phyloP scores from a whole-genome alignment of 345 rosid species.

The Clausena lansium region DNA sequence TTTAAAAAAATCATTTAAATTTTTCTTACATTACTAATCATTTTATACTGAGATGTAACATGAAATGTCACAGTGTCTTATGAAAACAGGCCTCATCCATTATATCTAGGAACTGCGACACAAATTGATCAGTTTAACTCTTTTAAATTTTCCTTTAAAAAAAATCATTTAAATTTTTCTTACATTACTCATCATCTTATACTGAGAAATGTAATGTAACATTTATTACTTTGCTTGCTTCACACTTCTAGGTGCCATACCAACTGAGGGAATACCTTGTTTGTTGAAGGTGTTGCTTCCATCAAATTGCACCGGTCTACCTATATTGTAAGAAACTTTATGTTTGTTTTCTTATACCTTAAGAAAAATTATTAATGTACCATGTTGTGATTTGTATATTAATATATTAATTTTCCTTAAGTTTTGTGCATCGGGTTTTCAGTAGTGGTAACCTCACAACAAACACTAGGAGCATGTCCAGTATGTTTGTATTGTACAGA shows the following conservation, averaged over 20 bases:
- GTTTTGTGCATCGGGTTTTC: background rate
- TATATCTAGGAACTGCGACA: slow-evolving; percentile 91
- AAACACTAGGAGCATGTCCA: background rate
- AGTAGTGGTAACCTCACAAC: background rate
- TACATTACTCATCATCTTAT: slow-evolving; percentile 6
- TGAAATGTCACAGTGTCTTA: slow-evolving; percentile 64
- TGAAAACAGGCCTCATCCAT: slow-evolving; percentile 73
- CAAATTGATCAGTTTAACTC: slow-evolving; percentile 69
- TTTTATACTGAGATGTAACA: too few species aligned
- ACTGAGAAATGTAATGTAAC: background rate
- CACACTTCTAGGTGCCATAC: slow-evolving; percentile 65
- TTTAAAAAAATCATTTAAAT: background rate
- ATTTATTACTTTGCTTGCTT: slow-evolving; percentile 8
- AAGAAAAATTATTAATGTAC: background rate
- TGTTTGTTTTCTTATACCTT: background rate
- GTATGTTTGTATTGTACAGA: background rate
- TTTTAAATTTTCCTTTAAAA: background rate
- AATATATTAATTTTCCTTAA: background rate
- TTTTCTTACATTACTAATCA: too few species aligned
- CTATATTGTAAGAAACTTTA: slow-evolving; percentile 58
- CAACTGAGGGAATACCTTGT: slow-evolving; percentile 95
- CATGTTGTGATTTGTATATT: background rate
- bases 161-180: too few species aligned
- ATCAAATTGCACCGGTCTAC: slow-evolving; percentile 73
- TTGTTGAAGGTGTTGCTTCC: slow-evolving; percentile 92